Evolutionary conservation across 352 stramenopile species (phyloP), one percentile per base, ranked within the genome.

Genomic region (Pythium volutum): DNA sequence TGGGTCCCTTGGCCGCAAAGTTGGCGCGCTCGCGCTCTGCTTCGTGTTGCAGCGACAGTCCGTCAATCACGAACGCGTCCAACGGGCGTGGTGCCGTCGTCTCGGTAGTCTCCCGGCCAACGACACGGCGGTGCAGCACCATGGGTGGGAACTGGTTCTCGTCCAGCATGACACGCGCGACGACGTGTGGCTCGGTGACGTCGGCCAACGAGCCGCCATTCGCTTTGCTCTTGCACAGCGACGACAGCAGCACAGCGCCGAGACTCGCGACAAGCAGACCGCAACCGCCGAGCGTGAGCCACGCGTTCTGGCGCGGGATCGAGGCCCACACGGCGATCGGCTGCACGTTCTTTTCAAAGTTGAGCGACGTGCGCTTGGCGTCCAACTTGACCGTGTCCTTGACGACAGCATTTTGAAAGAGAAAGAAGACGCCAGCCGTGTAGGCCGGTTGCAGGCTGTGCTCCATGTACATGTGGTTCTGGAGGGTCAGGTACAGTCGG

Each of bases 131-230:
- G 5, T 56, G 23, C 6, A 67, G 25, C 9, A 67, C 4, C 23
- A 45, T 4, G 7, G 60, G 52, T 4, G 60, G 60, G 36, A 67
- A 67, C 51, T 55, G 34, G 1, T 12, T 20, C 12, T 61, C 49
- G 33, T 66, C 59, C 39, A 66, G 29, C 49, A 66, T 55, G 22
- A 62, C 60, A 3, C 48, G 51, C 25, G 60, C 60, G 9, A 67
- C 51, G 4, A 50, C 52, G 4, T 67, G 42, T 15, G 60, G 51
- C 16, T 55, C 26, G 5, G 31, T 52, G 51, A 57, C 23, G 31
- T 50, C 8, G 4, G 4, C 49, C 1, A 59, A 22, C 2, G 33
- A 9, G 8, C 49, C 34, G 9, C 39, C n/a, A 22, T 27, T 8
- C 2, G 18, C 2, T 14, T 23, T 34, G 1, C 9, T 10, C 12